Evolutionary conservation across 2,329 filamentous ascomycete genomes (phyloP).

Genomic region (Fusarium sp.): DNA sequence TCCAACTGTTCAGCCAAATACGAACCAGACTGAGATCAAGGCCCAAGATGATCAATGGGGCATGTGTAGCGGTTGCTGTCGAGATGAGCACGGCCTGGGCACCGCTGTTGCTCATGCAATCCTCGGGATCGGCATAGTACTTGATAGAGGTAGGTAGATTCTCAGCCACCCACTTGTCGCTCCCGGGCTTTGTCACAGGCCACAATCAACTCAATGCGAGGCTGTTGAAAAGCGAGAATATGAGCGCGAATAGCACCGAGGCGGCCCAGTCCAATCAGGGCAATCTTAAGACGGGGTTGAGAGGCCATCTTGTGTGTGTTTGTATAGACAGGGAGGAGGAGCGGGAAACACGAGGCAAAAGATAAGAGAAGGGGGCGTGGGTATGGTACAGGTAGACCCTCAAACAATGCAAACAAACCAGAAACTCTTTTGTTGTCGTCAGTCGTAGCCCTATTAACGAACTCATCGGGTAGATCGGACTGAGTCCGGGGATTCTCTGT

Average conservation of each 20-base stretch:
- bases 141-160: conserved; percentile 42
- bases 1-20: neutral
- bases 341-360: neutral
- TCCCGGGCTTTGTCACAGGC: conserved; percentile 47
- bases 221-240: conserved; percentile 48
- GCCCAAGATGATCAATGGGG: conserved; percentile 37
- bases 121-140: conserved; percentile 40
- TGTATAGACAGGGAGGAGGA: neutral
- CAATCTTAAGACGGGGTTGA: conserved; percentile 30
- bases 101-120: conserved; percentile 43
- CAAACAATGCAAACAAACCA: neutral
- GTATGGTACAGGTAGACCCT: neutral
- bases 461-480: neutral
- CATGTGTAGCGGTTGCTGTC: conserved; percentile 45
- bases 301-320: conserved; percentile 17
- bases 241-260: conserved; percentile 45
- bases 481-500: neutral
- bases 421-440: neutral
- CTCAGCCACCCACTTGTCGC: conserved; percentile 44
- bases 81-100: conserved; percentile 44
- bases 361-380: neutral
- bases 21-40: conserved; percentile 33
- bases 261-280: conserved; percentile 44
- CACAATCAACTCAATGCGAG: conserved; percentile 48
- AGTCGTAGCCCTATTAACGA: neutral